Evolutionary conservation across 192 early-diverging fungal genomes (phyloP).

Genomic region (Coemansia sp.): DNA sequence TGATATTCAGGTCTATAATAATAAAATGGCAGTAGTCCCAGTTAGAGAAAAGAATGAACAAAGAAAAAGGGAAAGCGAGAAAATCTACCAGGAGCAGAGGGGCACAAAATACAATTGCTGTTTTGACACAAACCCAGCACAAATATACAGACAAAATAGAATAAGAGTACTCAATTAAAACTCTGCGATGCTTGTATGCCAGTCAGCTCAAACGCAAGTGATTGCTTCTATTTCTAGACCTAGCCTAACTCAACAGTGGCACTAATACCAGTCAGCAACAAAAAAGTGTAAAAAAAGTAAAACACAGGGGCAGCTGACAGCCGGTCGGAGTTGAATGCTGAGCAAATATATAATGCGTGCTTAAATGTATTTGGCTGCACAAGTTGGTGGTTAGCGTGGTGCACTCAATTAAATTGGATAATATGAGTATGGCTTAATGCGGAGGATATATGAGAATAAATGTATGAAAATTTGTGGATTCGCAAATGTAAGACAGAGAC

Average conservation of each 20-base stretch:
- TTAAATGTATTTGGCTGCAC: too few species aligned
- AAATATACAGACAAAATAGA: not conserved
- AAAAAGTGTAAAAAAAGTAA: not conserved
- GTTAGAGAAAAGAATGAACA: not conserved
- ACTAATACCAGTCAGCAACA: slow-evolving; percentile 1
- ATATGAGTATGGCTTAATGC: not conserved
- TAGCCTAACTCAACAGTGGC: too few species aligned
- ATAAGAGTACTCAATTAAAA: not conserved
- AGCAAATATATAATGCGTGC: slow-evolving; percentile 1
- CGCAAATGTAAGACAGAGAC: slow-evolving; percentile 2
- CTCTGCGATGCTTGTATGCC: too few species aligned
- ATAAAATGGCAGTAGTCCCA: slow-evolving; percentile 3
- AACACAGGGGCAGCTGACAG: not conserved
- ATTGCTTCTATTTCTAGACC: too few species aligned
- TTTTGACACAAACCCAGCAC: too few species aligned
- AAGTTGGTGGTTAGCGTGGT: not conserved
- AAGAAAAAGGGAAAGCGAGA: slow-evolving; percentile 3
- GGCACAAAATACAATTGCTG: not conserved
- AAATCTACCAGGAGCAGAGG: not conserved
- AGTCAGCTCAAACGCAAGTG: too few species aligned
- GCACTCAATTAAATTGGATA: not conserved
- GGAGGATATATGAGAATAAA: slow-evolving; percentile 7
- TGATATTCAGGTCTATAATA: slow-evolving; percentile 8
- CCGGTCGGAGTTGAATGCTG: too few species aligned
- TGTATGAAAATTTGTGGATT: not conserved